Base-by-base conservation (phyloP, 2,329 filamentous ascomycete genomes). In the Colletotrichum tanaceti region DNA sequence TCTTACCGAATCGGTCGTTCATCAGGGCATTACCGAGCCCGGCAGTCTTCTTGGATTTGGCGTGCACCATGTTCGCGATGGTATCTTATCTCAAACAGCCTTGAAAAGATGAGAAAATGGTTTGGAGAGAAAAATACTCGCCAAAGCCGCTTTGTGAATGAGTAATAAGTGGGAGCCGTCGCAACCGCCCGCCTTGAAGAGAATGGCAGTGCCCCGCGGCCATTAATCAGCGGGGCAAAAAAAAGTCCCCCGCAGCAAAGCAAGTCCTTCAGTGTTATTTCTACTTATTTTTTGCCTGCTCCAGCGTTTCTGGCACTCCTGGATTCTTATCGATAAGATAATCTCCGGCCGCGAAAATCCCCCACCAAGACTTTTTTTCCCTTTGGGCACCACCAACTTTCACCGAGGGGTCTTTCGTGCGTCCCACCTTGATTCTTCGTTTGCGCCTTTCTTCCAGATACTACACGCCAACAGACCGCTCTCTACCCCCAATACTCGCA, bases 1-100 rank as follows among this genome's bases (percentile, higher is more conserved):
- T 93, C 82, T 96, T 97, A 77, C 94, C 93, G 80, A 98, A 98
- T 67, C 95, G 92, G 83, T 98, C 96, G 79, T 98, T 98, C 96
- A 99, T 99, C 78, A 99, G 89, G 83, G 92, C 90, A 84, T 98
- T 98, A 79, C 96, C 96, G 83, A 99, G 90, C 79, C 96, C 96
- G 76, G 98, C 93, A 75, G 90, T 87, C 82, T 94, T 97, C 81
- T 98, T 98, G 73, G 94, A 97, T 84, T 98, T 99, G 80, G 96
- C 90, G 75, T 85, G 79, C 78, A 82, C 80, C 87, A 89, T 89
- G 67, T 74, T 85, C 79, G 71, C 52, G 60, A 57, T 52, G n/a
- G 20, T 65, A 9, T 62, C 35, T 62, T 13, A 44, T 39, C 20
- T 54, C 41, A 6, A 14, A 35, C 38, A 41, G 24, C 41, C 20